Conservation (phyloP, 495 filamentous ascomycete species). For the Penicillium verhagenii region DNA sequence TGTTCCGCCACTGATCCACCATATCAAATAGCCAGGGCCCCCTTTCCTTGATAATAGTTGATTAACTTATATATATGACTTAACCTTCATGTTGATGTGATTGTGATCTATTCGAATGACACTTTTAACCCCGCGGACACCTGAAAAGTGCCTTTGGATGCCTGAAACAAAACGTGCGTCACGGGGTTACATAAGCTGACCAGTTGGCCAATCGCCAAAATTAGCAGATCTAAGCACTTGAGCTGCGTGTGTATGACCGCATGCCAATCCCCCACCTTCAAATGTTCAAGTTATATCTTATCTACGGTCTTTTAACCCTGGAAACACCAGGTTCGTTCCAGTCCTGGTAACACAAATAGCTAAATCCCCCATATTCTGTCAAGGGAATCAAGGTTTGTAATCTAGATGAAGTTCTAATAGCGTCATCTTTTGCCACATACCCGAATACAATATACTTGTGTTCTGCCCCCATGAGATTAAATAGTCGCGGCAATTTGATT, state of each 20-base stretch:
- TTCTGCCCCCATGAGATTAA: not conserved
- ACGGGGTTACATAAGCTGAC: not conserved
- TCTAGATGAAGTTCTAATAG: slow-evolving; percentile 3
- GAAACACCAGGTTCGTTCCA: no score
- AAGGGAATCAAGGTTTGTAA: not conserved
- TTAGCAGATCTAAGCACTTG: no score
- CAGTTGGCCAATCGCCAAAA: no score
- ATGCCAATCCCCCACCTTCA: no score
- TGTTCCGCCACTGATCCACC: slow-evolving; percentile 4
- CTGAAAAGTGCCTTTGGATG: no score
- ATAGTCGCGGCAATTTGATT: not conserved
- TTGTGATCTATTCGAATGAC: no score
- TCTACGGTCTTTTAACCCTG: no score
- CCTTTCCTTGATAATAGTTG: slow-evolving; percentile 1
- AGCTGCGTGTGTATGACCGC: no score
- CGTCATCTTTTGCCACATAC: slow-evolving; percentile 16
- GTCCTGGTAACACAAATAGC: no score
- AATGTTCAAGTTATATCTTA: no score
- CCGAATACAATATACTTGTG: slow-evolving; percentile 6
- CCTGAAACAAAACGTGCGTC: not conserved
- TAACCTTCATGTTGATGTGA: not conserved
- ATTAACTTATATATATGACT: not conserved
- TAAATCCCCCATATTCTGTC: not conserved
- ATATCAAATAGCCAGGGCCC: not conserved
- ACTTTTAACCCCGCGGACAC: not conserved